A percentile compares a stretch with the other conserved stretches of the same genome.
These are phyloP conservation scores for Candida sakaeoensis DNA, from an alignment of 805 yeast genomes.

Conservation along the genomic window DNA sequence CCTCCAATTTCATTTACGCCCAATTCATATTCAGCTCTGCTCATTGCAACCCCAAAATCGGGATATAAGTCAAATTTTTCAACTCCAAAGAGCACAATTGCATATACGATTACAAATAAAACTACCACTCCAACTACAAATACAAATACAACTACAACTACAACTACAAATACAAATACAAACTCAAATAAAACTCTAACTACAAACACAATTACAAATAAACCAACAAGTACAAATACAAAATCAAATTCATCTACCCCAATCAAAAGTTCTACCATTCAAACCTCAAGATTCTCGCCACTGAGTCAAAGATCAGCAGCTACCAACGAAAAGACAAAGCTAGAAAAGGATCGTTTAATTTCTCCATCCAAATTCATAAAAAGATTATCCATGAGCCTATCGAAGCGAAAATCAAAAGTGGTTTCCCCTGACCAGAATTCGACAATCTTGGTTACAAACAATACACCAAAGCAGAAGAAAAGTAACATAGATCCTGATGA, in stretches of 20 bases:
- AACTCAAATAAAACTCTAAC: no score
- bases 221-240: no score
- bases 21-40: not conserved
- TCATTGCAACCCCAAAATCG: not conserved
- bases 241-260: no score
- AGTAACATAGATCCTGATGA: conserved; percentile 6
- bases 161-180: no score
- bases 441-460: not conserved
- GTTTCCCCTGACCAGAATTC: not conserved
- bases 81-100: no score
- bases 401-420: conserved; percentile 1
- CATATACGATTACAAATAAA: no score
- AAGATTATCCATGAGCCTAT: conserved; percentile 4
- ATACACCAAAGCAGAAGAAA: not conserved
- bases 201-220: no score
- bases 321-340: not conserved
- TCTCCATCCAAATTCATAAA: conserved; percentile 5
- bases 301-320: not conserved
- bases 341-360: not conserved
- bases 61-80: not conserved
- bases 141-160: no score
- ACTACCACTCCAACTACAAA: no score
- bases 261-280: not conserved
- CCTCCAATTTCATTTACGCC: conserved; percentile 1
- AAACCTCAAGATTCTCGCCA: not conserved